Base-by-base conservation (phyloP, 164 flowering plant genomes). In the Euptelea pleiosperma region DNA sequence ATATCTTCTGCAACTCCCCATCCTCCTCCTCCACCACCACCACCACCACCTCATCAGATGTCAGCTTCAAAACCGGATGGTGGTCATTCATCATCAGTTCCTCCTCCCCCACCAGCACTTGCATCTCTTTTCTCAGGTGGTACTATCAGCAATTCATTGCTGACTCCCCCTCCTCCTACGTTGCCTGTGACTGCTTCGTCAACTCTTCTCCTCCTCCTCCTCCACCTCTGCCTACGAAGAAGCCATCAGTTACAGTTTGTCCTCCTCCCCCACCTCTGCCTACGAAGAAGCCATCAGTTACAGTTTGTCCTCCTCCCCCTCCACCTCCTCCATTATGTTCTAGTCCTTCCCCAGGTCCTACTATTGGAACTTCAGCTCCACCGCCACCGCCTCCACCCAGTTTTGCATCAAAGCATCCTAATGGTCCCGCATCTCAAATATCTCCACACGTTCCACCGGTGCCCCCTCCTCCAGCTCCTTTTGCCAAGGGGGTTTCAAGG, bases 401-500 rank as follows among this genome's bases (percentile, higher is more conserved):
- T 49, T 51, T 30, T n/a, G 30, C 53, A 44, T 16, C 63, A 31
- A 70, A 68, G 28, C 35, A 29, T 63, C 14, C 63, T 40, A 8
- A 4, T 39, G 61, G 61, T 31, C 52, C 69, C 58, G 42, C 56
- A 45, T 56, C 65, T 24, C 57, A 31, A 63, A 70, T 39, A 24
- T 50, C 69, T 56, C 16, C 67, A 21, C 60, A 16, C 12, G 62
- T 19, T 68, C 77, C 82, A 7, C 80, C 81, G 52, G 74, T 69
- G 37, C 82, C 82, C 14, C 82, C 88, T 41, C 81, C 83, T 49
- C 82, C 79, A n/a, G 69, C 73, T 55, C 75, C 80, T 55, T 51
- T 60, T 42, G 61, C 56, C 55, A 72, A 74, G 37, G 80, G 75
- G 18, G 44, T 49, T 10, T 53, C 75, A 41, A 82, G 24, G 9